Evolutionary conservation across 306 rosid genomes (phyloP), one percentile per base, ranked within the genome.

Genomic region (Vigna trinervia): DNA sequence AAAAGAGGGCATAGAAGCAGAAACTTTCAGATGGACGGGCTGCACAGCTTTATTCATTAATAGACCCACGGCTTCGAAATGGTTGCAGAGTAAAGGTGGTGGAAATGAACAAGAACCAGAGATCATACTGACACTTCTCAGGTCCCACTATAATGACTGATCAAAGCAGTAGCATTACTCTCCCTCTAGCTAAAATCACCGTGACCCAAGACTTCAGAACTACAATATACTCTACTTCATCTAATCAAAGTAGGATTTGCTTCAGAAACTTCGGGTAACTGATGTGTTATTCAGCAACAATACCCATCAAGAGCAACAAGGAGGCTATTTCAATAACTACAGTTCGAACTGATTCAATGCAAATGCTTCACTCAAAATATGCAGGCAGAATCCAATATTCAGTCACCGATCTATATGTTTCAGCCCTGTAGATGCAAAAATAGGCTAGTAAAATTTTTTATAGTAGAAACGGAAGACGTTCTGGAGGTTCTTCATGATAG

Each of bases 11-110:
- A 87, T 78, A 85, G 89, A 76, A 85, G 87, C 91, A 89, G 86
- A 91, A 80, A 60, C 70, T 56, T 78, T 87, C 80, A 77, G 92
- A 86, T 89, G 92, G 86, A 85, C 60, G 83, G 80, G 89, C 88
- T 80, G 90, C 88, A 80, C 85, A 74, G 90, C 89, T 81, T 89
- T 95, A 92, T 92, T 92, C 79, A 86, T 86, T 75, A 78, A 86
- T 73, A 84, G 86, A 73, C 72, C 85, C 75, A 51, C 43, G 51
- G 82, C 74, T 84, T 83, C 79, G 71, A 80, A 84, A 84, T 74
- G 60, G 80, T 66, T 75, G 78, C 81, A 85, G 68, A 61, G 74
- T 43, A 63, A 53, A 57, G 82, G 85, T 58, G 72, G 84, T 30
- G 86, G 75, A 82, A 79, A 77, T 64, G 84, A 88, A 81, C 82